These are phyloP conservation scores for Pachysolen tannophilus DNA, from an alignment of 805 yeast species.

Conservation along the genomic window DNA sequence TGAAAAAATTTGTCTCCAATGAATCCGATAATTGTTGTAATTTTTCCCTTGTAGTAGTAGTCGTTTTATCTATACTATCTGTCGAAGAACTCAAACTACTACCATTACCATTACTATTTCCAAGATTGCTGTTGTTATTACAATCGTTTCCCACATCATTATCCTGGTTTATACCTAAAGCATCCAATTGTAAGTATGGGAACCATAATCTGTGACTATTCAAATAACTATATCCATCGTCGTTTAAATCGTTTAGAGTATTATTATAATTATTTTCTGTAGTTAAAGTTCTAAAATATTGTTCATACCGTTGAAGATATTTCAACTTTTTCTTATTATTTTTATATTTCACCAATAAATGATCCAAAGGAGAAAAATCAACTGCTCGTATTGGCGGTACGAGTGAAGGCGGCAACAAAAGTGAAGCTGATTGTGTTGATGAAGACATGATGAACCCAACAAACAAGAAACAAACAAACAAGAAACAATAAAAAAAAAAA, in stretches of 20 bases:
- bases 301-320: slow-evolving; percentile 6
- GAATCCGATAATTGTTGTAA: slow-evolving; percentile 5
- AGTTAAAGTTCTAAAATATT: slow-evolving; percentile 8
- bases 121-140: no score
- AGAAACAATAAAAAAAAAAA: no score
- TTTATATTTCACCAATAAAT: slow-evolving; percentile 5
- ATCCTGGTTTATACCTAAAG: slow-evolving; percentile 3
- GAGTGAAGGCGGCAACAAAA: slow-evolving; percentile 3
- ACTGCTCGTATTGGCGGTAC: slow-evolving; percentile 5
- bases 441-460: no score
- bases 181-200: slow-evolving; percentile 7
- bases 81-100: no score
- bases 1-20: slow-evolving; percentile 10
- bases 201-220: slow-evolving; percentile 8
- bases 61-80: slow-evolving; percentile 1
- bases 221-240: slow-evolving; percentile 3
- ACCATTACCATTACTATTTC: no score
- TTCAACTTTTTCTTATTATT: slow-evolving; percentile 5
- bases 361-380: slow-evolving; percentile 9
- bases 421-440: no score
- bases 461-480: no score
- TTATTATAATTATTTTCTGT: slow-evolving; percentile 4
- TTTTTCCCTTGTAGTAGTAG: slow-evolving; percentile 6
- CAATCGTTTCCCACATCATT: slow-evolving; percentile 1
- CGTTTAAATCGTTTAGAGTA: slow-evolving; percentile 2